A percentile compares a stretch with the other conserved stretches of the same genome.
Conservation (phyloP, 352 stramenopile genomes). For the Phytophthora vignae region DNA sequence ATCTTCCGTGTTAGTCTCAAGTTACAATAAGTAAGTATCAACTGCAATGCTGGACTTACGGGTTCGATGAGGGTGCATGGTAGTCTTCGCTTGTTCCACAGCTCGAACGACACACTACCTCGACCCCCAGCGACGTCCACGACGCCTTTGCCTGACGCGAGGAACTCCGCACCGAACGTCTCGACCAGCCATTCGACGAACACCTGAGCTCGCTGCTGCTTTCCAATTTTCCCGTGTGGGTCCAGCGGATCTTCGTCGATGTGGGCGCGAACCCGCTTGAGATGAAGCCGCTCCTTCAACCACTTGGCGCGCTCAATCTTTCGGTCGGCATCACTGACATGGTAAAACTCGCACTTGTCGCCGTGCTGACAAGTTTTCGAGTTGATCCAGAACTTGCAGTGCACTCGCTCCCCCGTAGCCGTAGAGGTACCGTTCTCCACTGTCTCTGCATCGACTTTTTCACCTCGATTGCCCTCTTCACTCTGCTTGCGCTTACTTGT, state of each 20-base stretch:
- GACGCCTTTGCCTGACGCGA: constrained; percentile 65
- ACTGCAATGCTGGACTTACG: constrained; percentile 37
- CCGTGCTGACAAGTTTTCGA: constrained; percentile 74
- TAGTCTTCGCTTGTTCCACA: constrained; percentile 84
- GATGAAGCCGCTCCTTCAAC: constrained; percentile 65
- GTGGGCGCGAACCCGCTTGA: constrained; percentile 65
- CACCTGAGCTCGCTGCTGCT: constrained; percentile 72
- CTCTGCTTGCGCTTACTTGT: constrained; percentile 15
- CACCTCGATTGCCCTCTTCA: constrained; percentile 3
- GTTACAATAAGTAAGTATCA: neutral
- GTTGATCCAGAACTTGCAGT: constrained; percentile 91
- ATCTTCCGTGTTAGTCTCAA: constrained; percentile 19
- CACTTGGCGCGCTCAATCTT: constrained; percentile 65
- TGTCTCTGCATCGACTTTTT: neutral
- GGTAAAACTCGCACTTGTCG: constrained; percentile 70
- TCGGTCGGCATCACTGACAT: constrained; percentile 54
- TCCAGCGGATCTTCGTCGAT: constrained; percentile 72
- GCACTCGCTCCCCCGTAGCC: constrained; percentile 22
- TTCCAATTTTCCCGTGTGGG: constrained; percentile 74
- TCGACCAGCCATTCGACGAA: constrained; percentile 83
- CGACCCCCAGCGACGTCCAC: constrained; percentile 85
- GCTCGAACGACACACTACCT: constrained; percentile 85
- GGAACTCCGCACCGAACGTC: constrained; percentile 61
- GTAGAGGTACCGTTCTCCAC: neutral
- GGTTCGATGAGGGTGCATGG: constrained; percentile 83